These are phyloP conservation scores for Tuctoria greenei DNA, from an alignment of 176 grass and related monocot species.

Conservation along the genomic window DNA sequence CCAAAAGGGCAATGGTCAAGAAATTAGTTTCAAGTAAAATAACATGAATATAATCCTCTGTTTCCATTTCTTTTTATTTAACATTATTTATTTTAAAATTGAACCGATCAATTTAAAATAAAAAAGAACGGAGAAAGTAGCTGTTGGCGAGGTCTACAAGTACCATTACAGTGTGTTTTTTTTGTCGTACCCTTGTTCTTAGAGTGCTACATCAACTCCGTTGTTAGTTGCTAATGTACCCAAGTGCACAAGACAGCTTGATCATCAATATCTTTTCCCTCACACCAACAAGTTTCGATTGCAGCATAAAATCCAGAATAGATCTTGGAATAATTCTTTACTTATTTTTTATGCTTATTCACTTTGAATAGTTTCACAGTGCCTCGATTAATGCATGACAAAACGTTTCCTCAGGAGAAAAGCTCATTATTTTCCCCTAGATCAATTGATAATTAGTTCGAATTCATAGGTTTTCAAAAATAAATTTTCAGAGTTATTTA, in stretches of 20 bases:
- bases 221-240: neutral
- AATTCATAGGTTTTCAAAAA: neutral
- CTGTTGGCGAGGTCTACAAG: neutral
- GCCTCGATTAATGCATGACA: neutral
- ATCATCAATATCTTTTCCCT: neutral
- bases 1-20: too few relatives aligned
- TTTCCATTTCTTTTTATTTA: too few relatives aligned
- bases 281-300: neutral
- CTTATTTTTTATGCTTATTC: neutral
- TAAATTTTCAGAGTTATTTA: neutral
- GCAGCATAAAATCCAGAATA: neutral
- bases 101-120: too few relatives aligned
- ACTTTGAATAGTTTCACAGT: neutral
- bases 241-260: neutral
- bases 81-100: too few relatives aligned
- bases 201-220: neutral
- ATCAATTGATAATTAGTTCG: too few relatives aligned
- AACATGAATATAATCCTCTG: too few relatives aligned
- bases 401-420: too few relatives aligned
- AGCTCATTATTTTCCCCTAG: too few relatives aligned
- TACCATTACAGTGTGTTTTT: neutral
- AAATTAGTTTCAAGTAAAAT: too few relatives aligned
- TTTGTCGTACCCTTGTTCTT: neutral
- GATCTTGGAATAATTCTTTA: neutral
- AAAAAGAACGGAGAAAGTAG: too few relatives aligned